A percentile compares a stretch with the other conserved stretches of the same genome.
Conservation (phyloP, 208 protist genomes). For the Acanthamoeba triangularis region DNA sequence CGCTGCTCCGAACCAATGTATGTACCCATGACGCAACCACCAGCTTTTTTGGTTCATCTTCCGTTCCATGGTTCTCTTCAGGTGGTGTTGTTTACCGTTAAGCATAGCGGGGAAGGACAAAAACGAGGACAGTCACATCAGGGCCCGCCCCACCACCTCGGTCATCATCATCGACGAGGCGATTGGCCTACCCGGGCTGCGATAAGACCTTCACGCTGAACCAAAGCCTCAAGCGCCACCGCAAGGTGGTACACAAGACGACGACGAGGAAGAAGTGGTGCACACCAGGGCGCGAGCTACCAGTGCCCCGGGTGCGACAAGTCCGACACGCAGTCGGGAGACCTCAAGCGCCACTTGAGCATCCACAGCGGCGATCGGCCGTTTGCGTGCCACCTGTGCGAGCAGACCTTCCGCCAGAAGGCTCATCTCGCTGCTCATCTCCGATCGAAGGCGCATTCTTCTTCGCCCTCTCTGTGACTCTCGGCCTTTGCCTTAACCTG, state of each 20-base stretch:
- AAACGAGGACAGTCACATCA: too few relatives aligned
- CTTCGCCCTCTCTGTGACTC: background rate
- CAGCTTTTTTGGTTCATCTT: too few relatives aligned
- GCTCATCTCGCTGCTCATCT: background rate
- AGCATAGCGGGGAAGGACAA: too few relatives aligned
- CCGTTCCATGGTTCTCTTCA: too few relatives aligned
- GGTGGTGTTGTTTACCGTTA: too few relatives aligned
- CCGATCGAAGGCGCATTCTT: background rate
- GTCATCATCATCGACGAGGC: background rate
- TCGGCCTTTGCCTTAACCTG: too few relatives aligned
- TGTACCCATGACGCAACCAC: too few relatives aligned
- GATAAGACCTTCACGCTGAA: background rate
- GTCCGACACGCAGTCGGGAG: background rate
- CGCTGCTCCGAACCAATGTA: too few relatives aligned
- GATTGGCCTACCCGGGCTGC: background rate
- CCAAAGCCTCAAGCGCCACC: background rate
- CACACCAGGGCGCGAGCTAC: background rate
- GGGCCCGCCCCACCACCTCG: background rate
- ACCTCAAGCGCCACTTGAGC: constrained; percentile 4
- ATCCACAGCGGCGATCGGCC: background rate
- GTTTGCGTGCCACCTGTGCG: constrained; percentile 6
- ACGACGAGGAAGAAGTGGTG: too few relatives aligned
- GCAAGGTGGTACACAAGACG: background rate
- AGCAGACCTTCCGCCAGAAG: constrained; percentile 8
- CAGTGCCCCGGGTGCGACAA: background rate